A percentile compares a stretch with the other conserved stretches of the same genome.
Evolutionary conservation across 2,329 filamentous ascomycete species (phyloP).

Genomic region (Sarocladiaceae sp.): DNA sequence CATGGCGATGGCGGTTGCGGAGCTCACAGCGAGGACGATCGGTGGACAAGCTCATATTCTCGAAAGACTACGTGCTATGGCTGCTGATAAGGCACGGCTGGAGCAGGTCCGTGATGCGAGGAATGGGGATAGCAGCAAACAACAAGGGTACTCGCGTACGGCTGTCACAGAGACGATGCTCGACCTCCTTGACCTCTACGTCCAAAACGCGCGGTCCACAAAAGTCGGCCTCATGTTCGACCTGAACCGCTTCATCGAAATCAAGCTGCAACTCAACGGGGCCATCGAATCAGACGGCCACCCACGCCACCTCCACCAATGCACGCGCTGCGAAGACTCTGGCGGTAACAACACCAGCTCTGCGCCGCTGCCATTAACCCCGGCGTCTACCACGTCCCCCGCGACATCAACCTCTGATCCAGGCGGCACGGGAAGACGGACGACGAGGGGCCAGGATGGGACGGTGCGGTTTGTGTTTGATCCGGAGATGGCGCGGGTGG

Average conservation of each 20-base stretch:
- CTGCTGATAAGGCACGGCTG: constrained; percentile 36
- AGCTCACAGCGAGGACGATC: constrained; percentile 68
- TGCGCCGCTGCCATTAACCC: constrained; percentile 25
- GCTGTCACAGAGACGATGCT: constrained; percentile 71
- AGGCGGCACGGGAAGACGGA: not conserved
- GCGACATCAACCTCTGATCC: constrained; percentile 2
- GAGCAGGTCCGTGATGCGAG: not conserved
- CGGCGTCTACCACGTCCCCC: constrained; percentile 28
- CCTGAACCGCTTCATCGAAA: constrained; percentile 72
- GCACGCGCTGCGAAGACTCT: constrained; percentile 41
- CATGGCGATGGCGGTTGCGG: constrained; percentile 74
- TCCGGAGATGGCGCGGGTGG: constrained; percentile 63
- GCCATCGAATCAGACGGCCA: constrained; percentile 61
- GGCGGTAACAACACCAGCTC: constrained; percentile 22
- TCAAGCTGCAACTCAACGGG: constrained; percentile 81
- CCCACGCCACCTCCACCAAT: constrained; percentile 58
- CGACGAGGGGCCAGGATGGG: constrained; percentile 50
- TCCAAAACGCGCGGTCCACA: constrained; percentile 70
- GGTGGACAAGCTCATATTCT: constrained; percentile 37
- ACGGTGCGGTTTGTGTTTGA: constrained; percentile 90
- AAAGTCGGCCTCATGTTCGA: constrained; percentile 66
- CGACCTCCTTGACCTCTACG: constrained; percentile 88
- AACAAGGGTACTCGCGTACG: constrained; percentile 31
- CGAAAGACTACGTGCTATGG: constrained; percentile 43
- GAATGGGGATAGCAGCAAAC: not conserved